Evolutionary conservation across 352 stramenopile genomes (phyloP), one percentile per base, ranked within the genome.

Genomic region (Phytophthora aleatoria): DNA sequence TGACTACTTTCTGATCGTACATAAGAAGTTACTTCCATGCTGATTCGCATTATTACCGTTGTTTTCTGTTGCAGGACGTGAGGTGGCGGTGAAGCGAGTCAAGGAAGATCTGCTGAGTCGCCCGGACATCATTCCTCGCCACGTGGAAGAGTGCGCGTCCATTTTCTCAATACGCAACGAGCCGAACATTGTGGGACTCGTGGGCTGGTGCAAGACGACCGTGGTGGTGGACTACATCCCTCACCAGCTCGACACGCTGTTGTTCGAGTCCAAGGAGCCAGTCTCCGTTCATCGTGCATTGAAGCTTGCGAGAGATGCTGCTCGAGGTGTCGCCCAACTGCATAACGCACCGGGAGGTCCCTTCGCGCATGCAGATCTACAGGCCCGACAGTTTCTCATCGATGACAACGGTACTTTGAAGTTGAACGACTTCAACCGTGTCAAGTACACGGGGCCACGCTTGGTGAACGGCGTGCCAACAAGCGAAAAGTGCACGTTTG

Each of bases 401-500:
- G 70, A 90, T 57, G 50, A 52, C 1, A 70, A 77, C 10, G 85
- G 83, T 2, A 77, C 66, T 0, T 67, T 94, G 27, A 67, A 79
- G 52, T 54, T 95, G 27, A 95, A 95, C 49, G 87, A 95, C 58
- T 90, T 95, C 30, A 95, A 95, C 50, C 78, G 87, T 9, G 67
- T 92, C 48, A 91, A 91, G 57, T 91, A 90, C 60, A 76, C 77
- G 11, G 84, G 84, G 7, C 72, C 62, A 2, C 73, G 74, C 6
- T 42, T 79, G 1, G 59, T 79, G 5, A 48, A 83, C 12, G 72
- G 83, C 0, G 41, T 69, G 3, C 36, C 54, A 9, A 81, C 71
- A 2, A 64, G 57, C 12, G 64, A 81, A 13, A 83, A 83, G 20
- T 95, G 87, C 51, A 85, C 67, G 16, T 88, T 91, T 39, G 54